These are phyloP conservation scores for Moniliophthora roreri DNA, from an alignment of 1,284 basidiomycete genomes.

Conservation along the genomic window DNA sequence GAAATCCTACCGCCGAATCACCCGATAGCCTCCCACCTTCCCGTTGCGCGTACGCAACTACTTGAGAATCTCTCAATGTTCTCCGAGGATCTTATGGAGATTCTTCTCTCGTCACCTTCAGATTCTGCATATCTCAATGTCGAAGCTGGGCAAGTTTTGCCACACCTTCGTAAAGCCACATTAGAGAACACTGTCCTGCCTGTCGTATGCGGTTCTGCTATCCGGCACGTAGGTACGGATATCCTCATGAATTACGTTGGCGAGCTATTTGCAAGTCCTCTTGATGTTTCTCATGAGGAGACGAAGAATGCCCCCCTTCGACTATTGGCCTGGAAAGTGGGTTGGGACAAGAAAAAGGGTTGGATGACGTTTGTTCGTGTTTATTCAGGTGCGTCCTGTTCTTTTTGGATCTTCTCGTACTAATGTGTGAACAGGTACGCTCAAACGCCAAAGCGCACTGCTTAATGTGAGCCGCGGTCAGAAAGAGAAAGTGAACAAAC, in stretches of 20 bases:
- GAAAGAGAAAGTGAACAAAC: slow-evolving; percentile 73
- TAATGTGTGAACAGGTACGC: slow-evolving; percentile 47
- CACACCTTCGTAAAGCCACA: slow-evolving; percentile 69
- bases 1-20: slow-evolving; percentile 54
- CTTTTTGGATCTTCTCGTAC: not conserved
- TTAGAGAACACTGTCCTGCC: slow-evolving; percentile 70
- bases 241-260: slow-evolving; percentile 81
- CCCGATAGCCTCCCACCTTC: slow-evolving; percentile 64
- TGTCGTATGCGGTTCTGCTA: slow-evolving; percentile 82
- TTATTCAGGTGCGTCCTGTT: slow-evolving; percentile 67
- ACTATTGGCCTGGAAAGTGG: slow-evolving; percentile 86
- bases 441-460: slow-evolving; percentile 65
- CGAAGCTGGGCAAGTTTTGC: slow-evolving; percentile 48
- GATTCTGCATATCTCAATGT: slow-evolving; percentile 64
- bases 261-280: slow-evolving; percentile 77
- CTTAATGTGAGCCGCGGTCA: slow-evolving; percentile 69
- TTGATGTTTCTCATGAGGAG: slow-evolving; percentile 57
- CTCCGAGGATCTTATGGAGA: slow-evolving; percentile 78
- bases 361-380: slow-evolving; percentile 92
- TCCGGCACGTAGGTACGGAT: slow-evolving; percentile 81
- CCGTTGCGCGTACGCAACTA: slow-evolving; percentile 66
- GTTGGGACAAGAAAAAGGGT: slow-evolving; percentile 80
- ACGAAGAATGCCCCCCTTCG: slow-evolving; percentile 51
- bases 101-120: slow-evolving; percentile 57
- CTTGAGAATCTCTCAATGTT: slow-evolving; percentile 80